These are phyloP conservation scores for Corchorus capsularis DNA, from an alignment of 345 rosid species.

Conservation along the genomic window DNA sequence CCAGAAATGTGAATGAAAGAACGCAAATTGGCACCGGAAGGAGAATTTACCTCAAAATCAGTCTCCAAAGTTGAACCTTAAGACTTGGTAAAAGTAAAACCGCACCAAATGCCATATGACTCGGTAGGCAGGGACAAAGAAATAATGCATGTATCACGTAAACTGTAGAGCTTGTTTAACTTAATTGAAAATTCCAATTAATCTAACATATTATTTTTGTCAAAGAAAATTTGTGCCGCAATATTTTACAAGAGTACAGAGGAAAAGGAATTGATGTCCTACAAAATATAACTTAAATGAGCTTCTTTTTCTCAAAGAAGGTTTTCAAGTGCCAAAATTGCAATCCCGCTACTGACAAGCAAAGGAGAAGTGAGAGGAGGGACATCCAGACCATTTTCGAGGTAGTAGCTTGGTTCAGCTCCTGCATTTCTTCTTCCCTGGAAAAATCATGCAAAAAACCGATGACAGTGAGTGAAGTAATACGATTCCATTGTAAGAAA, in stretches of 20 bases:
- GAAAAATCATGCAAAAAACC: neutral
- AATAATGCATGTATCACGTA: neutral
- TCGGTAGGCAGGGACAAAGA: neutral
- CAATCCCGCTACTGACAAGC: slow-evolving; percentile 83
- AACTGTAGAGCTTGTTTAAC: neutral
- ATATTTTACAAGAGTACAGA: slow-evolving; percentile 23
- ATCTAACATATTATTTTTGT: slow-evolving; percentile 15
- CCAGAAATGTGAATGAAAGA: too few relatives aligned
- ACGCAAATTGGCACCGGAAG: too few relatives aligned
- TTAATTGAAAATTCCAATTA: neutral
- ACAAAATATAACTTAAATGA: slow-evolving; percentile 49
- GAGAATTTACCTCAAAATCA: too few relatives aligned
- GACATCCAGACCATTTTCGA: slow-evolving; percentile 81
- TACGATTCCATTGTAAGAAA: neutral
- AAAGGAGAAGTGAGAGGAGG: slow-evolving; percentile 66
- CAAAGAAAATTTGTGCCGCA: slow-evolving; percentile 14
- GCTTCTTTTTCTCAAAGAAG: slow-evolving; percentile 93
- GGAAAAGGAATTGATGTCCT: neutral
- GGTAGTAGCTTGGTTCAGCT: slow-evolving; percentile 67
- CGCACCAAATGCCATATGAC: too few relatives aligned
- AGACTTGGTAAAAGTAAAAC: too few relatives aligned
- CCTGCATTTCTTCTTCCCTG: slow-evolving; percentile 98
- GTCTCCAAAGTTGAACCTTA: too few relatives aligned
- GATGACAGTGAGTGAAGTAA: slow-evolving; percentile 12
- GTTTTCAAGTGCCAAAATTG: slow-evolving; percentile 90